Evolutionary conservation across 306 rosid genomes (phyloP).

Genomic region (Heteromeles arbutifolia): DNA sequence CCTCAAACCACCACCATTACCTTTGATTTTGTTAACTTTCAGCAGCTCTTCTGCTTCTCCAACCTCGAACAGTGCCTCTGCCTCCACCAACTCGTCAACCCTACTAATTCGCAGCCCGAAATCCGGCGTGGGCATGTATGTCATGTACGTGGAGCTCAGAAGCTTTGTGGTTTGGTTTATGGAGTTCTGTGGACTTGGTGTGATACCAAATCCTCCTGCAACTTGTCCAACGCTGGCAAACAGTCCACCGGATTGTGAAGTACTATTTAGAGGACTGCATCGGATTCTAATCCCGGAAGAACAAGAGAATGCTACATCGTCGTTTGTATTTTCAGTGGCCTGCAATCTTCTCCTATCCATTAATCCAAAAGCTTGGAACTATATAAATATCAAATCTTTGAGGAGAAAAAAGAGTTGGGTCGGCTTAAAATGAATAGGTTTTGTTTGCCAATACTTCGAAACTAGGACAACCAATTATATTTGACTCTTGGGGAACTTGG

Average conservation of each 20-base stretch:
- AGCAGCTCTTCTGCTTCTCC: slow-evolving; percentile 10
- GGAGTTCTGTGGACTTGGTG: slow-evolving; percentile 14
- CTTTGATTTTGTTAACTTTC: slow-evolving; percentile 5
- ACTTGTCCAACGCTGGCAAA: slow-evolving; percentile 37
- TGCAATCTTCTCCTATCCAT: slow-evolving; percentile 31
- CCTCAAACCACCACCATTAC: slow-evolving; percentile 17
- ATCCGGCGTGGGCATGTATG: slow-evolving; percentile 13
- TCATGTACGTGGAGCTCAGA: slow-evolving; percentile 19
- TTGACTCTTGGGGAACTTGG: neutral
- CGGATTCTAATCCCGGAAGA: slow-evolving; percentile 40
- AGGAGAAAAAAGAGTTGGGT: neutral
- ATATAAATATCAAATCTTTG: slow-evolving; percentile 3
- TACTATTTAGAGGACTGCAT: slow-evolving; percentile 6
- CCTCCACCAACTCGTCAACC: slow-evolving; percentile 8
- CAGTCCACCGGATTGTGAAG: slow-evolving; percentile 3
- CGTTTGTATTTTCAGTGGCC: slow-evolving; percentile 14
- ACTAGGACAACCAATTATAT: neutral
- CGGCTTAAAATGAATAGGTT: neutral
- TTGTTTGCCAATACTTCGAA: neutral
- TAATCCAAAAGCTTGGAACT: neutral
- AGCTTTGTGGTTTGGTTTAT: slow-evolving; percentile 6
- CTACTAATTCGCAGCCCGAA: neutral
- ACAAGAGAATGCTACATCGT: slow-evolving; percentile 25
- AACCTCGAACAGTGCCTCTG: slow-evolving; percentile 6
- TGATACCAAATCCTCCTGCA: slow-evolving; percentile 22